Evolutionary conservation across 2,329 filamentous ascomycete genomes (phyloP).

Genomic region (Aspergillus caelatus): DNA sequence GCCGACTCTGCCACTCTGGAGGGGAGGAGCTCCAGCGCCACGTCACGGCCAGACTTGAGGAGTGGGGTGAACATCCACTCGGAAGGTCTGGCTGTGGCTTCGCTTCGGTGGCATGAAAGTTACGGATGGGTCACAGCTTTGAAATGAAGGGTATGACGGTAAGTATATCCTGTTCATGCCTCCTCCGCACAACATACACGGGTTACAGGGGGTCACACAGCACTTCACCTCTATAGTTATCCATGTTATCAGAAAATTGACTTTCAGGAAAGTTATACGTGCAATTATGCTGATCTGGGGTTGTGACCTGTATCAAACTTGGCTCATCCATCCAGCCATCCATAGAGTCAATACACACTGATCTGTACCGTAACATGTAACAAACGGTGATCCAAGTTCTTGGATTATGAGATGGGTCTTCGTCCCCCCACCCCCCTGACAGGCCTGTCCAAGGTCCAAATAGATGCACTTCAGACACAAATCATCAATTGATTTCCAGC

Average conservation of each 20-base stretch:
- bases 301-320: background rate
- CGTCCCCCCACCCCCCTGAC: background rate
- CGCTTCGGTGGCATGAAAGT: background rate
- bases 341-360: background rate
- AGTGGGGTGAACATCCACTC: background rate
- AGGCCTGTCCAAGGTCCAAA: background rate
- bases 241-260: background rate
- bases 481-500: background rate
- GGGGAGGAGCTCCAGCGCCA: background rate
- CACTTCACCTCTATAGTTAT: background rate
- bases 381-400: background rate
- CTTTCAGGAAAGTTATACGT: background rate
- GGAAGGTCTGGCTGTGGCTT: background rate
- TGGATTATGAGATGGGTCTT: too few relatives aligned
- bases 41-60: background rate
- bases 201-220: too few relatives aligned
- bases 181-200: background rate
- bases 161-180: too few relatives aligned
- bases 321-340: background rate
- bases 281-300: background rate
- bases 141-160: too few relatives aligned
- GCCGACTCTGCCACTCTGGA: too few relatives aligned
- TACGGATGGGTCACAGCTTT: too few relatives aligned
- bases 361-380: background rate
- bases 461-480: background rate